Evolutionary conservation across 164 flowering plant species (phyloP).

Genomic region (Liriodendron chinense): DNA sequence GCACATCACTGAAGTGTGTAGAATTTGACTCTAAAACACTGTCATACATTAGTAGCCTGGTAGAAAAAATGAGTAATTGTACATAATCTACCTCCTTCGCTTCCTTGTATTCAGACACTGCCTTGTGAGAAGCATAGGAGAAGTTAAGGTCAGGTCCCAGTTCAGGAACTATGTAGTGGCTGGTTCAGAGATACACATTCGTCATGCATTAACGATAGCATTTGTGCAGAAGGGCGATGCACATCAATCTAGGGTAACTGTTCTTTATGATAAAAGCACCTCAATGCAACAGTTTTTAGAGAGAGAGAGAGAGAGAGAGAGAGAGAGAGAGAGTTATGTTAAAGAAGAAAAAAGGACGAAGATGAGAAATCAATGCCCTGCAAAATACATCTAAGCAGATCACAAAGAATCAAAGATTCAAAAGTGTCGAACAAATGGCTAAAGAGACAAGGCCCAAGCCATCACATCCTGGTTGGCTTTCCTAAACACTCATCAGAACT

Average conservation of each 20-base stretch:
- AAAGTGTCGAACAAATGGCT: neutral
- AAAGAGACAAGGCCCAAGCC: too few species aligned
- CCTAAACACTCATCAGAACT: too few species aligned
- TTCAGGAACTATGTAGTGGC: slow-evolving; percentile 33
- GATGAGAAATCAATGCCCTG: too few species aligned
- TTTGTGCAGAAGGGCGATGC: neutral
- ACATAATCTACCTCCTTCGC: slow-evolving; percentile 26
- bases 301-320: too few species aligned
- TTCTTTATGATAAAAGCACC: too few species aligned
- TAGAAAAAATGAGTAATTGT: neutral
- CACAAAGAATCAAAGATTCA: too few species aligned
- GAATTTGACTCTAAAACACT: neutral
- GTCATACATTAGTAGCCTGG: neutral
- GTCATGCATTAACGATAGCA: neutral
- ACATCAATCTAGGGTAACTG: neutral
- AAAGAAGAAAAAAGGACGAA: too few species aligned
- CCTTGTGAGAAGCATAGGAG: slow-evolving; percentile 32
- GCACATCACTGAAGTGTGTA: neutral
- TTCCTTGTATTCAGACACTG: slow-evolving; percentile 29
- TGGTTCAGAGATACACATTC: slow-evolving; percentile 6
- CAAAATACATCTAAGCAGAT: too few species aligned
- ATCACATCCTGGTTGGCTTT: too few species aligned
- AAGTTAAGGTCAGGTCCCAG: slow-evolving; percentile 28
- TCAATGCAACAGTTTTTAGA: too few species aligned
- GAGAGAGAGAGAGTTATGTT: too few species aligned